Evolutionary conservation across 768 basidiomycete species (phyloP).

Genomic region (Paxillus ammoniavirescens): DNA sequence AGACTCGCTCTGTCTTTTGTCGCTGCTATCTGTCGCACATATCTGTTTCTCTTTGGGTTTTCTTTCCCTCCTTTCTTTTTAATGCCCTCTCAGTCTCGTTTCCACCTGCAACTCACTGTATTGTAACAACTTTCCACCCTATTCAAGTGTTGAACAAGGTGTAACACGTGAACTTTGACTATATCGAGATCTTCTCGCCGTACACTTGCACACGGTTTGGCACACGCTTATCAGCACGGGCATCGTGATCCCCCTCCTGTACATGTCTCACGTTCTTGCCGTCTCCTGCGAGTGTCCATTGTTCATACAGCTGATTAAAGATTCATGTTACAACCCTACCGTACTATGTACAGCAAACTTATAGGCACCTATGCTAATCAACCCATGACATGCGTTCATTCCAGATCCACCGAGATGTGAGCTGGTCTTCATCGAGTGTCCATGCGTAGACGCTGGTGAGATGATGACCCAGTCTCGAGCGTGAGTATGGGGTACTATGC

Average conservation of each 20-base stretch:
- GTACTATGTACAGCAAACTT: conserved; percentile 34
- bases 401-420: conserved; percentile 41
- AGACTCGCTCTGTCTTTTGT: conserved; percentile 61
- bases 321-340: conserved; percentile 26
- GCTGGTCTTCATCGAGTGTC: conserved; percentile 16
- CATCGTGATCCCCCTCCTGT: conserved; percentile 6
- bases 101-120: conserved; percentile 66
- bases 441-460: conserved; percentile 21
- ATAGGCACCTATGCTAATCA: conserved; percentile 34
- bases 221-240: not conserved
- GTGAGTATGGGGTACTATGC: not conserved
- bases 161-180: conserved; percentile 48
- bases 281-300: not conserved
- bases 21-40: conserved; percentile 79
- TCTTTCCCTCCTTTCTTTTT: conserved; percentile 18
- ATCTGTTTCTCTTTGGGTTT: conserved; percentile 68
- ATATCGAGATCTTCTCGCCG: conserved; percentile 23
- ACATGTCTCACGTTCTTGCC: conserved; percentile 3
- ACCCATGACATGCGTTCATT: conserved; percentile 51
- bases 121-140: conserved; percentile 64
- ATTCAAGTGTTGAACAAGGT: conserved; percentile 60
- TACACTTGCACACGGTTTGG: conserved; percentile 14
- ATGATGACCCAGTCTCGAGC: conserved; percentile 3
- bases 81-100: conserved; percentile 4
- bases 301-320: conserved; percentile 7